These are phyloP conservation scores for Candida gorgasii DNA, from an alignment of 805 yeast species.

Conservation along the genomic window DNA sequence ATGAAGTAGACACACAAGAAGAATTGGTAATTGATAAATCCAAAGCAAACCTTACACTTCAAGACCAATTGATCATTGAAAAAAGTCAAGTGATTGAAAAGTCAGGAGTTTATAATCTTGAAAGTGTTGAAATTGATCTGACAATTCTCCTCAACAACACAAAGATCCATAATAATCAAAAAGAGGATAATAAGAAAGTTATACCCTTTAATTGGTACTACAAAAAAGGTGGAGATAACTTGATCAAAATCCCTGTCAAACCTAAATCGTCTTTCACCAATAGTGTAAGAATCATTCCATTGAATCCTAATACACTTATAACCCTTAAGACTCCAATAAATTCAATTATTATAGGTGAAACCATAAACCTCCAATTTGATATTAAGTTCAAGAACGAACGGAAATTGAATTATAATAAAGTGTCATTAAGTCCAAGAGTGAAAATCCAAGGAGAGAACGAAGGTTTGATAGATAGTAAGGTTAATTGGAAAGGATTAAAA, in stretches of 20 bases:
- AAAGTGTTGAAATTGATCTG: constrained; percentile 17
- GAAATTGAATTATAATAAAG: constrained; percentile 19
- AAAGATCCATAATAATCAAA: constrained; percentile 12
- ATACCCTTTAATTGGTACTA: constrained; percentile 10
- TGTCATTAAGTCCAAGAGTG: constrained; percentile 23
- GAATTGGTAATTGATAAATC: background rate
- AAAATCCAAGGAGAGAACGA: constrained; percentile 12
- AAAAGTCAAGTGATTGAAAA: constrained; percentile 20
- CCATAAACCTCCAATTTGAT: constrained; percentile 21
- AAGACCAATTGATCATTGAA: constrained; percentile 19
- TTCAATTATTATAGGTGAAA: constrained; percentile 32
- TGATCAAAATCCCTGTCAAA: constrained; percentile 10
- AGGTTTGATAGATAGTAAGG: constrained; percentile 17
- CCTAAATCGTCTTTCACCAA: constrained; percentile 10
- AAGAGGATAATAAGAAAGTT: background rate
- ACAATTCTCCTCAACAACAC: constrained; percentile 11
- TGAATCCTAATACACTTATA: constrained; percentile 27
- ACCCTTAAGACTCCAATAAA: constrained; percentile 12
- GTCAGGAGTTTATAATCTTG: constrained; percentile 26
- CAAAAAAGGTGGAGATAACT: constrained; percentile 2
- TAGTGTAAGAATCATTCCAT: constrained; percentile 20
- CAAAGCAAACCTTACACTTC: background rate
- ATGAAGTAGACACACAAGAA: background rate
- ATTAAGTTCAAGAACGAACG: constrained; percentile 20
- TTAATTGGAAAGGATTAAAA: constrained; percentile 36